A percentile compares a stretch with the other conserved stretches of the same genome.
phyloP scores from a whole-genome alignment of 2,329 filamentous ascomycete genomes.

The Dothistroma septosporum region DNA sequence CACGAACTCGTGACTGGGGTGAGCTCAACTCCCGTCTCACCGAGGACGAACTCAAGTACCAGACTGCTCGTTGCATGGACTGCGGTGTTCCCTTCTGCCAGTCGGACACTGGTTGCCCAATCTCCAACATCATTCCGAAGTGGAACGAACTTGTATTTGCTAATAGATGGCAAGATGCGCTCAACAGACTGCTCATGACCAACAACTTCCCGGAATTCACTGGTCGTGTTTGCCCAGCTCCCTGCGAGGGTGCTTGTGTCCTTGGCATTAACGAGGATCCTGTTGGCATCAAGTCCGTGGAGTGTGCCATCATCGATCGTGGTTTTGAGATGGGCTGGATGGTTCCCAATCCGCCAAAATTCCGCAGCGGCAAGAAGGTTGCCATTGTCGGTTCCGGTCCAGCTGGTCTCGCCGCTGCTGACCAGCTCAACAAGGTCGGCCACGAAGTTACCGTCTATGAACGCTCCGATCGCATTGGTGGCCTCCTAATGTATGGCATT shows the following conservation, averaged over 20 bases:
- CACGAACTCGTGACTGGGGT: conserved; percentile 86
- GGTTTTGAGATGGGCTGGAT: conserved; percentile 99
- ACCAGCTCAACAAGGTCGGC: conserved; percentile 90
- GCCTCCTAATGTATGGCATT: conserved; percentile 96
- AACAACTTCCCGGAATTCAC: conserved; percentile 99
- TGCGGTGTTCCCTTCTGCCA: conserved; percentile 98
- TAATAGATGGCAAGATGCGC: conserved; percentile 82
- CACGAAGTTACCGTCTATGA: conserved; percentile 89
- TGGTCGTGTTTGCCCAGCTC: conserved; percentile 91
- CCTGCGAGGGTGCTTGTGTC: conserved; percentile 93
- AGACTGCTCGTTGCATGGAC: conserved; percentile 96
- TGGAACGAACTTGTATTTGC: conserved; percentile 81
- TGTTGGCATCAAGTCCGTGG: conserved; percentile 96
- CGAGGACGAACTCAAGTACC: conserved; percentile 94
- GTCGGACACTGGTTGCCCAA: conserved; percentile 91
- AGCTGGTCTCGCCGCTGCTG: conserved; percentile 81
- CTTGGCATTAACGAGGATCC: conserved; percentile 95
- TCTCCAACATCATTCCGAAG: conserved; percentile 96
- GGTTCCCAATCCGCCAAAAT: conserved; percentile 72
- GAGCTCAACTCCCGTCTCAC: conserved; percentile 83
- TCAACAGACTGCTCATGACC: conserved; percentile 88
- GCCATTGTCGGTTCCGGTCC: conserved; percentile 90
- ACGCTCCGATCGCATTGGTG: conserved; percentile 83
- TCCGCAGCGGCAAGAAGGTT: conserved; percentile 81
- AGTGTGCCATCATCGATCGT: conserved; percentile 95